Base-by-base conservation (phyloP, 176 grass and related monocot genomes). In the Tillandsia fasciculata region DNA sequence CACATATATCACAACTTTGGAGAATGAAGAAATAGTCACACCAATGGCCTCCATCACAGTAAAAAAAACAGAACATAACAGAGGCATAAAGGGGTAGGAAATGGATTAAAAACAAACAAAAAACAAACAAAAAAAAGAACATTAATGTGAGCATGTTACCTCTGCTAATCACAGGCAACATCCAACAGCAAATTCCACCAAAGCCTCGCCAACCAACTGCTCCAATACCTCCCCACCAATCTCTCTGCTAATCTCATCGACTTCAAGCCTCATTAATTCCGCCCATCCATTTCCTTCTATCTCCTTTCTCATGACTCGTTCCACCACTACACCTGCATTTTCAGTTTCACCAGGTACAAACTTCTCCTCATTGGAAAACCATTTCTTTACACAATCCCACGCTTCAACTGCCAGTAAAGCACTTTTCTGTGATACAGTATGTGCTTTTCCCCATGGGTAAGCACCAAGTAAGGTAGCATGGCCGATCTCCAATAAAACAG, bases 401-500 rank as follows among this genome's bases (percentile, higher is more conserved):
- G 92, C 81, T 85, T 72, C 80, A 61, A 15, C 22, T 23, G 51
- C 77, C 28, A 66, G 53, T 70, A 87, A 68, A 75, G 72, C 17
- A 77, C 50, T 66, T 80, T 65, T 72, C 27, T 47, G 63, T 61
- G 42, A 13, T 49, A 9, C 28, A 52, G 27, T 15, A 66, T 53
- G 26, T 53, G 61, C 24, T n/a, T 80, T 80, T 11, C 73, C 26
- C 84, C 82, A 87, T n/a, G 82, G 79, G 23, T 82, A 82, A 12
- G 66, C 63, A 63, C 54, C 70, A 33, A 57, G 22, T 13, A 88
- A 83, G 63, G 68, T 65, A 29, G 67, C 71, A 49, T 87, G 65
- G 24, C 77, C 82, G 64, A 90, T 81, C 82, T 97, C 86, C 72
- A 90, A 52, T 50, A 97, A 64, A 6, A 86, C 51, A 68, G 75